These are phyloP conservation scores for Pyrenochaeta sp. DNA, from an alignment of 2,329 filamentous ascomycete species.

Conservation along the genomic window DNA sequence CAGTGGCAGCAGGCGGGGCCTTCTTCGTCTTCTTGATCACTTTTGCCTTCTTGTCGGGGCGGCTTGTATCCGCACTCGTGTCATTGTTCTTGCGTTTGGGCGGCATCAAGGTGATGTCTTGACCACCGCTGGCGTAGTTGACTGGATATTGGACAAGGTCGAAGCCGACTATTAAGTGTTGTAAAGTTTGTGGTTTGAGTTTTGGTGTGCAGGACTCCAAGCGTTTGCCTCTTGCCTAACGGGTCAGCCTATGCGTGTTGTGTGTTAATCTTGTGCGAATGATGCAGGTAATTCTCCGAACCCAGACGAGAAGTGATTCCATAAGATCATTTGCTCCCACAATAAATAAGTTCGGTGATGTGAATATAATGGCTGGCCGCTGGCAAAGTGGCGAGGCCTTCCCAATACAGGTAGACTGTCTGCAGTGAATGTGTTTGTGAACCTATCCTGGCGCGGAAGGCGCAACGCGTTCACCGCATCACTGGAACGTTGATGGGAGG, in stretches of 20 bases:
- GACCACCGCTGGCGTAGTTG: neutral
- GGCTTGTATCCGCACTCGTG: neutral
- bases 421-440: constrained; percentile 6
- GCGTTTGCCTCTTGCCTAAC: constrained; percentile 2
- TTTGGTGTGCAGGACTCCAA: neutral
- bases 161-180: neutral
- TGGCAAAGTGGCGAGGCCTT: neutral
- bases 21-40: constrained; percentile 5
- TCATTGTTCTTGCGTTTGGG: constrained; percentile 19
- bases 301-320: constrained; percentile 2
- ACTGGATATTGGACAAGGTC: neutral
- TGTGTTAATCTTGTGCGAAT: constrained; percentile 13
- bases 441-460: neutral
- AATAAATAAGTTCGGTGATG: constrained; percentile 3
- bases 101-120: constrained; percentile 9
- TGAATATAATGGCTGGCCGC: no score
- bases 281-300: constrained; percentile 6
- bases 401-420: neutral
- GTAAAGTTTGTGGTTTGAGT: neutral
- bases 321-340: constrained; percentile 10
- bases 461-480: neutral
- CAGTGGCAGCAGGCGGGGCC: neutral
- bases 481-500: no score
- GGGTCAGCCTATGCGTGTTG: constrained; percentile 12
- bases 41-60: constrained; percentile 9